phyloP scores from a whole-genome alignment of 208 protist species.

The Dictyostelium gargantuum region DNA sequence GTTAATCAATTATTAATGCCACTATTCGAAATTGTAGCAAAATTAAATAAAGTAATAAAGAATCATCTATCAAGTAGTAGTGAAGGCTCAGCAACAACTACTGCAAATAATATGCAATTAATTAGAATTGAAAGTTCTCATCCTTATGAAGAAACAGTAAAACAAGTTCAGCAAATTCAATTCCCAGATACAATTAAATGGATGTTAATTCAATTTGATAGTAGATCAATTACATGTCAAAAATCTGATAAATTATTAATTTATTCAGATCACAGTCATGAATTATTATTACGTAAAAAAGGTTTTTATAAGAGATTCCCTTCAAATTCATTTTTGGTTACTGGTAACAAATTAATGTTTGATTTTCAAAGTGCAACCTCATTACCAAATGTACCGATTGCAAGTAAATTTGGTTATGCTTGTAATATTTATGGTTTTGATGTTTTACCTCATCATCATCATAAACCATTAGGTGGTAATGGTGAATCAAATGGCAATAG shows the following conservation, averaged over 20 bases:
- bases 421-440: slow-evolving; percentile 7
- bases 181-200: slow-evolving; percentile 8
- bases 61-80: too few relatives aligned
- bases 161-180: slow-evolving; percentile 7
- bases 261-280: neutral
- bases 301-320: slow-evolving; percentile 53
- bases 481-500: neutral
- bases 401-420: neutral
- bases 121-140: slow-evolving; percentile 21
- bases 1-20: neutral
- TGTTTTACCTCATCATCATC: neutral
- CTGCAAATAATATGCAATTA: neutral
- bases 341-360: slow-evolving; percentile 32
- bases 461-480: too few relatives aligned
- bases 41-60: neutral
- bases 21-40: neutral
- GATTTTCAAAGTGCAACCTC: slow-evolving; percentile 15
- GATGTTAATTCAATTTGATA: slow-evolving; percentile 56
- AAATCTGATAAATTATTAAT: neutral
- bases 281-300: neutral
- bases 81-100: too few relatives aligned
- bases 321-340: neutral
- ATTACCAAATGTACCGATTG: neutral
- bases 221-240: neutral
- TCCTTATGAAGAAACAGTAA: slow-evolving; percentile 31